Percentiles rank a stretch among this genome's conserved stretches.
phyloP scores from a whole-genome alignment of 2,329 filamentous ascomycete species.

The Teratosphaeria destructans region DNA sequence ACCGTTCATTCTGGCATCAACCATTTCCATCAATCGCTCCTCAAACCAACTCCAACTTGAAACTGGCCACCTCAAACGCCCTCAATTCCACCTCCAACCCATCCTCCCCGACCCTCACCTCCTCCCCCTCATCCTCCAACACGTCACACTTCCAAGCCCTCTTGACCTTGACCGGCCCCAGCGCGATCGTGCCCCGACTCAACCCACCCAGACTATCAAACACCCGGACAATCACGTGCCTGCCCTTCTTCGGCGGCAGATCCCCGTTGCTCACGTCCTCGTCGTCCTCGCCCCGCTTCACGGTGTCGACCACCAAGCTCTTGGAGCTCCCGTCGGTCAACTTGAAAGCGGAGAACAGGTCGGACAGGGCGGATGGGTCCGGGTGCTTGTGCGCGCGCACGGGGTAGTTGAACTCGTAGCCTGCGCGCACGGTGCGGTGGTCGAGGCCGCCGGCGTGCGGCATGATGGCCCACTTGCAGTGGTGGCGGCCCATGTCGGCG shows the following conservation, averaged over 20 bases:
- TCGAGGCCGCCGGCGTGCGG: constrained; percentile 68
- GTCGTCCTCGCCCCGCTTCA: constrained; percentile 69
- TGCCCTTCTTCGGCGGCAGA: constrained; percentile 50
- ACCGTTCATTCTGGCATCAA: too few species aligned
- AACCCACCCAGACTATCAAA: constrained; percentile 85
- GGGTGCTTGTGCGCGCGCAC: constrained; percentile 45
- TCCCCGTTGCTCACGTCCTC: constrained; percentile 43
- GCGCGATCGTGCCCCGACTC: constrained; percentile 59
- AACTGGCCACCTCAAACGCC: constrained; percentile 30
- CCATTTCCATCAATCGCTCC: background rate
- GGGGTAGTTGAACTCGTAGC: constrained; percentile 83
- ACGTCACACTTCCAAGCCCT: constrained; percentile 75
- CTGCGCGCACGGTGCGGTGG: constrained; percentile 65
- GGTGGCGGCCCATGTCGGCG: constrained; percentile 78
- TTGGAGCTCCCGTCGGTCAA: constrained; percentile 35
- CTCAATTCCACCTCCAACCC: constrained; percentile 29
- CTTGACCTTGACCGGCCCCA: constrained; percentile 57
- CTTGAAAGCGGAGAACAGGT: constrained; percentile 47
- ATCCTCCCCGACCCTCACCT: constrained; percentile 41
- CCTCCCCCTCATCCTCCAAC: constrained; percentile 75
- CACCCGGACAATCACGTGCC: constrained; percentile 71
- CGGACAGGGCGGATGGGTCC: constrained; percentile 15
- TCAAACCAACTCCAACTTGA: constrained; percentile 23
- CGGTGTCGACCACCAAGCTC: constrained; percentile 66
- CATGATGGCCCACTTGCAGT: constrained; percentile 81